Evolutionary conservation across 2,329 filamentous ascomycete species (phyloP).

Genomic region (Neofusicoccum sp.): DNA sequence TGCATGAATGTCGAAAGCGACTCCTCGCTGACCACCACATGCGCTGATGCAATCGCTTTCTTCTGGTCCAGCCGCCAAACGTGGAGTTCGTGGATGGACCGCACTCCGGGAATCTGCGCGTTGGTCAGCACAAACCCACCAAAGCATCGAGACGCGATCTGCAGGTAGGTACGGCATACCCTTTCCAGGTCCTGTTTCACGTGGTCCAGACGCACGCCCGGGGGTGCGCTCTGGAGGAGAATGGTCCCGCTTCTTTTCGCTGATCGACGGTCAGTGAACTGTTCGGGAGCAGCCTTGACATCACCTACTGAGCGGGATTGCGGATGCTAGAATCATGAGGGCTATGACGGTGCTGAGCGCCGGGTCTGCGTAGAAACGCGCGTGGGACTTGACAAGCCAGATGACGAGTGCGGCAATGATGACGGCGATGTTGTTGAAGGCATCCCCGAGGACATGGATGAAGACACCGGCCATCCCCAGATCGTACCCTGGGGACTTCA

Average conservation of each 20-base stretch:
- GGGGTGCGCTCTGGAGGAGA: conserved; percentile 67
- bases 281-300: not conserved
- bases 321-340: conserved; percentile 69
- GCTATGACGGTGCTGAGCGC: conserved; percentile 69
- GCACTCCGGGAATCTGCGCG: conserved; percentile 64
- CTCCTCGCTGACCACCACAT: conserved; percentile 61
- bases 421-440: conserved; percentile 75
- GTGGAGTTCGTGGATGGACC: conserved; percentile 71
- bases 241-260: conserved; percentile 65
- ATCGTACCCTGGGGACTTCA: conserved; percentile 47
- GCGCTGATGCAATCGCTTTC: conserved; percentile 70
- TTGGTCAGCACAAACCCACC: not conserved
- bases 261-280: not conserved
- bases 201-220: conserved; percentile 61
- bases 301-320: conserved; percentile 56
- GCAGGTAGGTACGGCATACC: conserved; percentile 44
- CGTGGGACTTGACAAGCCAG: conserved; percentile 62
- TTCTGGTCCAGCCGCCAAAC: conserved; percentile 74
- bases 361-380: conserved; percentile 72
- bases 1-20: conserved; percentile 61
- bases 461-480: conserved; percentile 73
- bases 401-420: conserved; percentile 70
- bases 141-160: not conserved
- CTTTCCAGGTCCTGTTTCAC: conserved; percentile 70
- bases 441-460: conserved; percentile 71